Conservation (phyloP, 1,139 yeast genomes). For the Lodderomyces oxycetoniae region DNA sequence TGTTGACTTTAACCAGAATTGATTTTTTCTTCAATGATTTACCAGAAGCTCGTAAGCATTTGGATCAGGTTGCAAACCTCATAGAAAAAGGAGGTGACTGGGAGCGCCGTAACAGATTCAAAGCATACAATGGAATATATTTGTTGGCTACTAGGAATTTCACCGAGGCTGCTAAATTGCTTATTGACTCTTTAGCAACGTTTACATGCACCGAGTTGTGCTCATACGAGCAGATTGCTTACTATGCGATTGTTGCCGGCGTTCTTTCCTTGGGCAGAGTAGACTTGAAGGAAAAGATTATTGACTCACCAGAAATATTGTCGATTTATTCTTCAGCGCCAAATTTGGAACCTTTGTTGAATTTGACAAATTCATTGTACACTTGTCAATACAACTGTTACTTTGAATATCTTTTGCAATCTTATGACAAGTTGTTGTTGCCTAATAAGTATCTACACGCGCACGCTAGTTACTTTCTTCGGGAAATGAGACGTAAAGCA, state of each 20-base stretch:
- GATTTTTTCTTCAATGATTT: constrained; percentile 87
- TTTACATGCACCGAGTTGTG: constrained; percentile 94
- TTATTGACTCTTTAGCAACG: constrained; percentile 90
- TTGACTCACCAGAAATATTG: constrained; percentile 91
- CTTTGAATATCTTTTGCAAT: constrained; percentile 72
- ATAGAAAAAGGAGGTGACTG: constrained; percentile 98
- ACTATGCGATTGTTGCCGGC: constrained; percentile 83
- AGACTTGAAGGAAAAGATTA: constrained; percentile 75
- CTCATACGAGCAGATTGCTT: constrained; percentile 84
- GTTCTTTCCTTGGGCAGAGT: constrained; percentile 77
- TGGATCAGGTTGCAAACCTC: constrained; percentile 67
- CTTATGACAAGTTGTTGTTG: constrained; percentile 68
- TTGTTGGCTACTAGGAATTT: constrained; percentile 82
- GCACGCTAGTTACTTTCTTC: constrained; percentile 78
- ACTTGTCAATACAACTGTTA: constrained; percentile 82
- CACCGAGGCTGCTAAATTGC: constrained; percentile 70
- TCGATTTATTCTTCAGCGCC: constrained; percentile 72
- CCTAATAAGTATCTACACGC: constrained; percentile 72
- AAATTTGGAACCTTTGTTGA: constrained; percentile 73
- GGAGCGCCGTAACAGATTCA: constrained; percentile 95
- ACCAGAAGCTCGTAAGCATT: constrained; percentile 60
- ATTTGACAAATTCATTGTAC: constrained; percentile 81
- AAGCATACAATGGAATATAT: constrained; percentile 86
- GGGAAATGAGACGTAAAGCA: constrained; percentile 94
- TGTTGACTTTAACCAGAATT: constrained; percentile 74